Percentiles rank a stretch among this genome's conserved stretches.
Conservation (phyloP, 108 stramenopile species). For the Conticribra guillardii region DNA sequence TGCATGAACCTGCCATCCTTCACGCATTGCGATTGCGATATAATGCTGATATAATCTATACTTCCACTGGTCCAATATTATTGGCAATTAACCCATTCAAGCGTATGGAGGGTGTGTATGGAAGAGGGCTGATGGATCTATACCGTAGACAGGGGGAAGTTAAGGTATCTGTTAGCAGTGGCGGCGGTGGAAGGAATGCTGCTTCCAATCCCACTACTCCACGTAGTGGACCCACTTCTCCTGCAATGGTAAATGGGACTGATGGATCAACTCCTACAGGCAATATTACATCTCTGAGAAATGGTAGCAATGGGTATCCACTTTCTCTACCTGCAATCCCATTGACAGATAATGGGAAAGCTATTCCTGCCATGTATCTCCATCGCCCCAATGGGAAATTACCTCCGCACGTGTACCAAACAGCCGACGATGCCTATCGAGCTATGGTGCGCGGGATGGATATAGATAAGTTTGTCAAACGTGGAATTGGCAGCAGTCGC, state of each 20-base stretch:
- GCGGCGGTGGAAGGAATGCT: constrained; percentile 1
- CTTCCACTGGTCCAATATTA: constrained; percentile 61
- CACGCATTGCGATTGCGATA: constrained; percentile 59
- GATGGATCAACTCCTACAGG: too few relatives aligned
- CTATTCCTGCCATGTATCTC: constrained; percentile 34
- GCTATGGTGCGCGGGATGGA: constrained; percentile 71
- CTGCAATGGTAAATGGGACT: too few relatives aligned
- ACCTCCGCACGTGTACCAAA: constrained; percentile 47
- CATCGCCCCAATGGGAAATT: constrained; percentile 32
- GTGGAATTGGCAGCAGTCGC: constrained; percentile 19
- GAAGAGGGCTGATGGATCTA: constrained; percentile 33
- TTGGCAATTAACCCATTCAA: constrained; percentile 69
- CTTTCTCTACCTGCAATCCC: constrained; percentile 1
- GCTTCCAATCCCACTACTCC: background rate
- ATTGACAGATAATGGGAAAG: constrained; percentile 29
- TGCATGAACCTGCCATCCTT: constrained; percentile 62
- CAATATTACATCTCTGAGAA: background rate
- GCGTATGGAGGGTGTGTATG: constrained; percentile 49
- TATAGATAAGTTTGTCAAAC: constrained; percentile 41
- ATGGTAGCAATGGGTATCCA: background rate
- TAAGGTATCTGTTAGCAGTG: constrained; percentile 4
- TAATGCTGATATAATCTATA: constrained; percentile 57
- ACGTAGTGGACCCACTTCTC: background rate
- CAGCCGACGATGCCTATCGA: constrained; percentile 95
- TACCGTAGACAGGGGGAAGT: constrained; percentile 43